Base-by-base conservation (phyloP, 2,329 filamentous ascomycete species). In the Pyrenophora teres region DNA sequence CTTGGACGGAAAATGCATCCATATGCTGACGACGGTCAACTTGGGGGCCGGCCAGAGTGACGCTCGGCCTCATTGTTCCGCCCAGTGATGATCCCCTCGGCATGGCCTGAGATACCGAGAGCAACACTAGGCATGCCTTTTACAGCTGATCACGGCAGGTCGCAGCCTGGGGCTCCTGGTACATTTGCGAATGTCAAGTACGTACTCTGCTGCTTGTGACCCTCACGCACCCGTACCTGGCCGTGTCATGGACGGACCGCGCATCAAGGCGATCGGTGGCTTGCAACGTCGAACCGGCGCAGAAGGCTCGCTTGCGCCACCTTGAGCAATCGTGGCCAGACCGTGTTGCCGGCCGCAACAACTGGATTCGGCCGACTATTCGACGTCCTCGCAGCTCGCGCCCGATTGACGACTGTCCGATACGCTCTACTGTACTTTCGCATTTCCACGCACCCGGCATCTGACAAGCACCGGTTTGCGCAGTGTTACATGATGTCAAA, bases 251-350 rank as follows among this genome's bases (percentile, higher is more conserved):
- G 50, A 43, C 33, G 40, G 35, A 41, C 39, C 33, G 44, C 31
- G 39, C 32, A 52, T 45, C 16, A 41, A 45, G n/a, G 31, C 49
- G 31, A 63, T 60, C 54, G 51, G 60, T 65, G 65, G 64, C 65
- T 64, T 63, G 54, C 56, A 66, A 65, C 66, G 63, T 65, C 55
- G 62, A 67, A 64, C 63, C 60, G 51, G 56, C 54, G 45, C 52
- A 52, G 52, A 59, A 54, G 21, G 25, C 46, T 46, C 42, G 59
- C 40, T 49, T 50, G 40, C 42, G 40, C 50, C 35, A 50, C 46
- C 31, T 18, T 32, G 16, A 19, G 41, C 30, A 42, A 47, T 21
- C 46, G 32, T 43, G 27, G 9, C 27, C 27, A 30, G 27, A 30
- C 10, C 27, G 42, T 21, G 50, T 37, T 36, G 36, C 43, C 41